These are phyloP conservation scores for Neurospora sp. DNA, from an alignment of 495 filamentous ascomycete species.

Conservation along the genomic window DNA sequence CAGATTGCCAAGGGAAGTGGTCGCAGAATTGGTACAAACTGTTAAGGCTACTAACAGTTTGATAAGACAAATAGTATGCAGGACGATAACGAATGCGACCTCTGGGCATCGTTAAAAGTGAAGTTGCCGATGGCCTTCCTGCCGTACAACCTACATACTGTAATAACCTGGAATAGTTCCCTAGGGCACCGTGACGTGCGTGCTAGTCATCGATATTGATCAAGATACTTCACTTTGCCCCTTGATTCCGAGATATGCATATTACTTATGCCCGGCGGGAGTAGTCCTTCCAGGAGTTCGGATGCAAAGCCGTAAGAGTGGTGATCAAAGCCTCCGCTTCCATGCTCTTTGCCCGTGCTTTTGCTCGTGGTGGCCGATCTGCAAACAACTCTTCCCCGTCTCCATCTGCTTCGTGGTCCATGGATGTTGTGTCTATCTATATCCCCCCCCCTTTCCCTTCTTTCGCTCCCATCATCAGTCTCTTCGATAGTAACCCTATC, in stretches of 20 bases:
- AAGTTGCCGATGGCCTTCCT: not conserved
- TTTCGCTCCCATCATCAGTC: not conserved
- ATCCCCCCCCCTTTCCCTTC: not conserved
- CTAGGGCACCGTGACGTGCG: not conserved
- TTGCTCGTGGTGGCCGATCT: not conserved
- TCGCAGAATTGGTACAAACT: too few relatives aligned
- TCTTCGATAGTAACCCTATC: not conserved
- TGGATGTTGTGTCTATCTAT: not conserved
- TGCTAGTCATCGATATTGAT: not conserved
- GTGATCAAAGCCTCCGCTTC: not conserved
- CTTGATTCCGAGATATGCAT: not conserved
- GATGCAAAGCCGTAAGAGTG: not conserved
- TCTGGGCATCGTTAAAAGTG: not conserved
- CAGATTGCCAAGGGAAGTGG: not conserved
- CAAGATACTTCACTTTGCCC: not conserved
- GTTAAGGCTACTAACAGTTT: not conserved
- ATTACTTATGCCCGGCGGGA: not conserved
- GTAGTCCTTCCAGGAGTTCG: not conserved
- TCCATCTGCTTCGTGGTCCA: not conserved
- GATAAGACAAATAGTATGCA: not conserved
- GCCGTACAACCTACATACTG: not conserved
- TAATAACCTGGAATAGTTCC: not conserved
- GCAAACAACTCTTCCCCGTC: not conserved
- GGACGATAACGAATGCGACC: not conserved
- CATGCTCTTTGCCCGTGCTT: not conserved